These are phyloP conservation scores for Solanum rostratum DNA, from an alignment of 257 asterid genomes.

Conservation along the genomic window DNA sequence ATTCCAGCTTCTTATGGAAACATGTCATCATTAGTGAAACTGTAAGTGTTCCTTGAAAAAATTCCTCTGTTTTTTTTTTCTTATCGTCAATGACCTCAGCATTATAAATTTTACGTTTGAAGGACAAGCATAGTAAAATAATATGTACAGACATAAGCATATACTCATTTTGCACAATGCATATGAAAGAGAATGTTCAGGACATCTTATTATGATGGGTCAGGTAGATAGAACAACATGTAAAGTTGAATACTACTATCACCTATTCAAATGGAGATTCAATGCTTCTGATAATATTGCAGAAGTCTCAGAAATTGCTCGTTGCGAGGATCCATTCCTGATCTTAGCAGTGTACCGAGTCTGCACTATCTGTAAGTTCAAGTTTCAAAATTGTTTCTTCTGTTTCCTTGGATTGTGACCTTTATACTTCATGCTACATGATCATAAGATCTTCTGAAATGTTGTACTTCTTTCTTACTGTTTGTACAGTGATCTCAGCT, in stretches of 20 bases:
- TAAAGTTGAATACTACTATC: not conserved
- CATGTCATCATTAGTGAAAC: slow-evolving; percentile 18
- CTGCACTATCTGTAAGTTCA: slow-evolving; percentile 30
- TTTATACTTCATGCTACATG: not conserved
- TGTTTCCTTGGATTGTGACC: not conserved
- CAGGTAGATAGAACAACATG: not conserved
- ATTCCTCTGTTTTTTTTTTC: not conserved
- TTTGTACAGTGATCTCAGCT: slow-evolving; percentile 34
- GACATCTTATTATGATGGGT: not conserved
- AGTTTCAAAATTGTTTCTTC: not conserved
- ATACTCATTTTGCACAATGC: not conserved
- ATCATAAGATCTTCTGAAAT: not conserved
- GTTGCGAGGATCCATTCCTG: slow-evolving; percentile 30
- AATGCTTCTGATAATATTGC: slow-evolving; percentile 2
- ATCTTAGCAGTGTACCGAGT: slow-evolving; percentile 24
- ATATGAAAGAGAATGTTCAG: not conserved
- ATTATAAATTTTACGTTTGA: not conserved
- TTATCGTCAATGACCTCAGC: not conserved
- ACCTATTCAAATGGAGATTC: not conserved
- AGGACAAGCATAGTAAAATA: not conserved
- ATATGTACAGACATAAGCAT: not conserved
- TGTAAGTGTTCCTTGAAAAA: slow-evolving; percentile 16
- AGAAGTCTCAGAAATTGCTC: slow-evolving; percentile 45
- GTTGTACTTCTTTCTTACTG: not conserved
- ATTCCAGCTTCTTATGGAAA: slow-evolving; percentile 37